Evolutionary conservation across 176 grass and related monocot species (phyloP), one percentile per base, ranked within the genome.

Genomic region (Eleusine indica): DNA sequence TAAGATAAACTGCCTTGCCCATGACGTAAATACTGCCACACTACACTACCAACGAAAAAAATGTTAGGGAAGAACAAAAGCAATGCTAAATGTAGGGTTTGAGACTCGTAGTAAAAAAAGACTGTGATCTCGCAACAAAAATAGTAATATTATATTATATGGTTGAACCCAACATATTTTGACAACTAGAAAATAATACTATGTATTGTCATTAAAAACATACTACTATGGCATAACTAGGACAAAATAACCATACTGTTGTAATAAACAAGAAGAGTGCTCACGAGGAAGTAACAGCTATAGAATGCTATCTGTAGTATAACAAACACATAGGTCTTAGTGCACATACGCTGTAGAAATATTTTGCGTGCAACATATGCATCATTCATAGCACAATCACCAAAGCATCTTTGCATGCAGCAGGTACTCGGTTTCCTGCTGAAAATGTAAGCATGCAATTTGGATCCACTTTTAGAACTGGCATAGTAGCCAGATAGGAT

Each of bases 21-120:
- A 98, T 0, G 91, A 91, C 69, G 91, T 82, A 89, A 98, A 98
- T 76, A 98, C 91, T 10, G 91, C 92, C 73, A 95, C 92, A 73
- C 96, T 95, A 17, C 93, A 17, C 12, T 60, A 87, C n/a, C 82
- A 71, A 62, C 19, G 76, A 53, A 65, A 46, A 9, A 38, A 60
- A 56, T 47, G 54, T 79, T 53, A 81, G 35, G 49, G 1, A 89
- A 66, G 9, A 86, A 60, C 15, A 84, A n/a, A 17, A 2, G 2
- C 25, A 77, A 25, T 5, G 52, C 75, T 53, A 71, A 56, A 13
- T 67, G 15, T 10, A 79, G n/a, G 22, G 41, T 65, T 18, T 76
- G 51, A 37, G 35, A 73, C 22, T 41, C 21, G 29, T 38, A 35
- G 2, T 35, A 35, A 35, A 35, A 35, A 35, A 35, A 35, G 32